Evolutionary conservation across 225 moss, liverwort and hornwort species (phyloP).

Genomic region (Pseudoscleropodium purum): DNA sequence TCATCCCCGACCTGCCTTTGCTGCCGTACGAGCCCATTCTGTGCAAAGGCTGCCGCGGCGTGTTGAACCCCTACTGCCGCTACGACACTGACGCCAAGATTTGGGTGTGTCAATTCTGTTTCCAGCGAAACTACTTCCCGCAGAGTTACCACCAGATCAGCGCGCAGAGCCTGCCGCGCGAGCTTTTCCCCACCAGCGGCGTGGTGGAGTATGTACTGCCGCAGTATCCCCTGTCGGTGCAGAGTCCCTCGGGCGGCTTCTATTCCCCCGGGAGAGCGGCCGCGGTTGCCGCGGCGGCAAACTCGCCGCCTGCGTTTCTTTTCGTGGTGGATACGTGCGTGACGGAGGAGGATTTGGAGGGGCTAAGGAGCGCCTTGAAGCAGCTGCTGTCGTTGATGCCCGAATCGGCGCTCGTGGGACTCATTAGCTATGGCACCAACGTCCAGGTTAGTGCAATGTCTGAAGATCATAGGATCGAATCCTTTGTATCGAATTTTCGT

Average conservation of each 20-base stretch:
- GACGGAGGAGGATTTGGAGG: constrained; percentile 65
- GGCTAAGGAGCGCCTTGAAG: constrained; percentile 60
- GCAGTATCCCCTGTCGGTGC: constrained; percentile 23
- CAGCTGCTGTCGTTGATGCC: constrained; percentile 80
- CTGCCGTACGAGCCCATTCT: constrained; percentile 81
- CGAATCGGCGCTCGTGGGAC: constrained; percentile 72
- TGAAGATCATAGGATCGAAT: background rate
- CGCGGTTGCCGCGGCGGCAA: background rate
- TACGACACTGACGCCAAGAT: constrained; percentile 83
- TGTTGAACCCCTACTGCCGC: constrained; percentile 80
- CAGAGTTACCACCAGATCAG: constrained; percentile 70
- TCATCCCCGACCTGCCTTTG: constrained; percentile 65
- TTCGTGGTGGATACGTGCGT: constrained; percentile 90
- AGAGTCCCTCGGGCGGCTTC: constrained; percentile 9
- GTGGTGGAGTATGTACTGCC: constrained; percentile 81
- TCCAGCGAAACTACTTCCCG: constrained; percentile 88
- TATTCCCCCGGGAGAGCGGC: constrained; percentile 10
- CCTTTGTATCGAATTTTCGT: background rate
- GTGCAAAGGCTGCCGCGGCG: constrained; percentile 79
- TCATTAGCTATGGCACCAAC: constrained; percentile 76
- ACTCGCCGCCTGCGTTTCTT: constrained; percentile 44
- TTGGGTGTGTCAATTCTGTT: constrained; percentile 95
- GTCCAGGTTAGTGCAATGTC: constrained; percentile 53
- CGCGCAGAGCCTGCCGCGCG: constrained; percentile 63
- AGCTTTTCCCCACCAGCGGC: constrained; percentile 75